Percentiles rank a stretch among this genome's conserved stretches.
Evolutionary conservation across 164 flowering plant genomes (phyloP).

Genomic region (Aristolochia contorta): DNA sequence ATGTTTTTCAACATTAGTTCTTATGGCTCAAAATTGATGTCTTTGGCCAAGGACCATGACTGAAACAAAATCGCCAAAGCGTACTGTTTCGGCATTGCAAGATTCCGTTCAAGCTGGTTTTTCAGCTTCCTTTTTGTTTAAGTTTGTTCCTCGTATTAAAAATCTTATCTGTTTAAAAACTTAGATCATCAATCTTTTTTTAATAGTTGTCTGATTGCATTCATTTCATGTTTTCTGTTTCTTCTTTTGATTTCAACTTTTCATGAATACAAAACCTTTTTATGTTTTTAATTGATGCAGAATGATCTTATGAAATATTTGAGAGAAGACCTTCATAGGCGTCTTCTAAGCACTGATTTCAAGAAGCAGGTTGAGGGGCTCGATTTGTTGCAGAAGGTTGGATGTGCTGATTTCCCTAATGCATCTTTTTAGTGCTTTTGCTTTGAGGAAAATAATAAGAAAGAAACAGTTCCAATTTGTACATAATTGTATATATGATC

Average conservation of each 20-base stretch:
- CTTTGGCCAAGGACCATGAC: too few species aligned
- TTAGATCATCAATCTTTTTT: too few species aligned
- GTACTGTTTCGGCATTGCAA: too few species aligned
- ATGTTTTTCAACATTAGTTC: too few species aligned
- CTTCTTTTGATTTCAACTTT: neutral
- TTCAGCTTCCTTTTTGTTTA: too few species aligned
- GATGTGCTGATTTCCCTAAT: conserved; percentile 1
- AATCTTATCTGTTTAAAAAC: too few species aligned
- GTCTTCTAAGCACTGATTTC: conserved; percentile 80
- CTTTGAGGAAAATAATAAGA: neutral
- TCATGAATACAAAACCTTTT: neutral
- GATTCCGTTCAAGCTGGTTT: too few species aligned
- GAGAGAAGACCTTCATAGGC: conserved; percentile 77
- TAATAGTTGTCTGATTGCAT: neutral
- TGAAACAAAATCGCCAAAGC: too few species aligned
- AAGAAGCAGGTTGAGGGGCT: conserved; percentile 96
- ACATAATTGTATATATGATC: too few species aligned
- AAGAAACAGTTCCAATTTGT: too few species aligned
- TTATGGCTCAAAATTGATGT: too few species aligned
- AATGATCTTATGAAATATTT: conserved; percentile 76
- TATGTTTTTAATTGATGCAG: conserved; percentile 28
- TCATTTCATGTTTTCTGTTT: neutral
- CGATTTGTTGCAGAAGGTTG: conserved; percentile 90
- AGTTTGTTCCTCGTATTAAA: too few species aligned
- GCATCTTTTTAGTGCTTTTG: neutral